Evolutionary conservation across 192 early-diverging fungal species (phyloP), one percentile per base, ranked within the genome.

Genomic region (Mortierella antarctica): DNA sequence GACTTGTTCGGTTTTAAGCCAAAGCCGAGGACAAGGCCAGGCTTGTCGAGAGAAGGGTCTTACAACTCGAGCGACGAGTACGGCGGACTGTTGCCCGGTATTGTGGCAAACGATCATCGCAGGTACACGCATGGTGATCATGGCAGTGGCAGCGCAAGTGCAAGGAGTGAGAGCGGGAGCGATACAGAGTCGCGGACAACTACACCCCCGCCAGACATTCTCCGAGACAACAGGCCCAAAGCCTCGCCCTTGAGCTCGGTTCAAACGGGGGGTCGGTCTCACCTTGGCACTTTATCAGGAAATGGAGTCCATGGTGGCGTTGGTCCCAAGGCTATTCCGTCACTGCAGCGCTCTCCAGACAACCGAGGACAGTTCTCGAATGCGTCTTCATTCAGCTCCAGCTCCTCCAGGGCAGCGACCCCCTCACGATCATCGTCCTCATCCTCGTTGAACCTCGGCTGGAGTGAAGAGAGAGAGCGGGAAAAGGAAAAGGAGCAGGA

Each of bases 391-490:
- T 71, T 67, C 47, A 79, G 75, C 18, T 70, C 75, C 1, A 71
- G 46, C n/a, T 71, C 68, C 5, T 79, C 75, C 4, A 48, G 63
- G 15, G 55, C 63, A 14, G 65, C 47, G 6, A 80, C 77, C 0
- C 77, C 77, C 4, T 72, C 77, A 6, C 51, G 77, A 41, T 80
- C 77, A 6, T 80, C 77, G 13, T 80, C 77, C 0, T 80, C 77
- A 4, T 80, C 77, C 1, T 80, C 77, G 13, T 54, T 80, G 53
- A 80, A 80, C 47, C 14, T 39, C 2, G 76, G 64, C 18, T 74
- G 73, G 73, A 45, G 21, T 5, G 72, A 74, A 12, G 14, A 17
- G 17, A 57, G 46, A 20, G 50, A 62, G 4, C 15, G 18, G 4
- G 31, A 31, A 31, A 31, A 31, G 31, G 31, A 31, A 31, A 31